Evolutionary conservation across 2,329 filamentous ascomycete genomes (phyloP).

Genomic region (Ophiobolus disseminans): DNA sequence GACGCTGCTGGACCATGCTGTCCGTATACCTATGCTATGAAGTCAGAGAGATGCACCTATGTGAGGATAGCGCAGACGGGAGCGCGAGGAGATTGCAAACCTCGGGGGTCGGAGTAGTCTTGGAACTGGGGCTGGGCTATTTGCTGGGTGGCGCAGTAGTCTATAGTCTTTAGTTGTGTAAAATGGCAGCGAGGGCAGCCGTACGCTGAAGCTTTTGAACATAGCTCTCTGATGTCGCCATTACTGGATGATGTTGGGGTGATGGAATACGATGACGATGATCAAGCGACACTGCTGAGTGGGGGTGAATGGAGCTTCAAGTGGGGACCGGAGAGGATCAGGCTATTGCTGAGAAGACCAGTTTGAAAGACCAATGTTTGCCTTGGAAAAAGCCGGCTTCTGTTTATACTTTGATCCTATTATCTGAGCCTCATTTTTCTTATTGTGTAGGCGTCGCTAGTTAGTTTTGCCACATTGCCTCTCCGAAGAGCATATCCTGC

Average conservation of each 20-base stretch:
- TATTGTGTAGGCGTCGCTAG: conserved; percentile 25
- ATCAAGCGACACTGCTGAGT: conserved; percentile 21
- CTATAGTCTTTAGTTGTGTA: conserved; percentile 27
- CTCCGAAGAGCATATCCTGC: conserved; percentile 28
- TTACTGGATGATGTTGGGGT: conserved; percentile 24
- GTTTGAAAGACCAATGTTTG: conserved; percentile 28
- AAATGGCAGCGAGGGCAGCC: conserved; percentile 11
- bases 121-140: conserved; percentile 47
- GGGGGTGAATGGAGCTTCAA: conserved; percentile 27
- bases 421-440: conserved; percentile 34
- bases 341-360: conserved; percentile 23
- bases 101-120: conserved; percentile 48
- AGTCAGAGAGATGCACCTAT: no score
- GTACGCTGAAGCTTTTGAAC: conserved; percentile 44
- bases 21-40: conserved; percentile 36
- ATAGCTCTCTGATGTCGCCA: conserved; percentile 41
- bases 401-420: conserved; percentile 42
- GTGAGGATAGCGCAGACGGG: background rate
- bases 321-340: conserved; percentile 31
- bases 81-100: conserved; percentile 22
- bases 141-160: conserved; percentile 42
- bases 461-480: conserved; percentile 32
- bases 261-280: conserved; percentile 17
- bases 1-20: conserved; percentile 47
- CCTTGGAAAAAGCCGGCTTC: conserved; percentile 25